Percentiles rank a stretch among this genome's conserved stretches.
phyloP scores from a whole-genome alignment of 305 asterid species.

The Plantago coronopus region DNA sequence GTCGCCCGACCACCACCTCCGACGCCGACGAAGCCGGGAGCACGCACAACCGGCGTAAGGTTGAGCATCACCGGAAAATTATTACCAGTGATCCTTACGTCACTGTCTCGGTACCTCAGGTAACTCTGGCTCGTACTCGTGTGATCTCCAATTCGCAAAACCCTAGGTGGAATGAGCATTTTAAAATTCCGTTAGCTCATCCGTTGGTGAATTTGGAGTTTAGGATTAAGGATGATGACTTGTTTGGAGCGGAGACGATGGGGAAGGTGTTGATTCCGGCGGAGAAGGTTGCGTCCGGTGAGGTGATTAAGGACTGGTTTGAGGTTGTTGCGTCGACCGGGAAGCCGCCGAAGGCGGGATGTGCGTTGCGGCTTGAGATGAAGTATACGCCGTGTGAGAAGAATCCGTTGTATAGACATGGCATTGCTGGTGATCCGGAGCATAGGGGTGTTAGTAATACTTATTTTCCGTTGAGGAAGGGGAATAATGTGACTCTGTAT shows the following conservation, averaged over 20 bases:
- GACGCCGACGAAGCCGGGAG: slow-evolving; percentile 23
- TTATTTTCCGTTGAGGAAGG: slow-evolving; percentile 76
- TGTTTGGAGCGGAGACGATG: slow-evolving; percentile 61
- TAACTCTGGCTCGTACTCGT: slow-evolving; percentile 82
- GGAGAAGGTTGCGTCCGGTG: slow-evolving; percentile 44
- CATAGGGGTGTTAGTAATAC: slow-evolving; percentile 54
- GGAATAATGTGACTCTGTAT: slow-evolving; percentile 62
- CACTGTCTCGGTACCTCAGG: slow-evolving; percentile 65
- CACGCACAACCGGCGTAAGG: slow-evolving; percentile 28
- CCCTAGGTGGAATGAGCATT: slow-evolving; percentile 68
- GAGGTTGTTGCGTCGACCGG: slow-evolving; percentile 36
- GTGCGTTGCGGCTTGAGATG: slow-evolving; percentile 50
- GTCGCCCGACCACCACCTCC: slow-evolving; percentile 14
- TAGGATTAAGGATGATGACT: slow-evolving; percentile 64
- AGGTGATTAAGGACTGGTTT: slow-evolving; percentile 47
- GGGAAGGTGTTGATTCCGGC: slow-evolving; percentile 62
- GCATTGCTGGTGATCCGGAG: slow-evolving; percentile 70
- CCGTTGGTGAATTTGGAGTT: slow-evolving; percentile 51
- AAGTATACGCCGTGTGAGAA: slow-evolving; percentile 48
- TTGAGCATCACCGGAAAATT: slow-evolving; percentile 51
- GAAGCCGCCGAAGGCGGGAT: slow-evolving; percentile 45
- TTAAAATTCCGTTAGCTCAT: slow-evolving; percentile 60
- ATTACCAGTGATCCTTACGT: slow-evolving; percentile 84
- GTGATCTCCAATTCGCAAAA: slow-evolving; percentile 62
- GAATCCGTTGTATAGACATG: slow-evolving; percentile 52